Conservation (phyloP, 257 asterid genomes). For the Solanum pennellii region DNA sequence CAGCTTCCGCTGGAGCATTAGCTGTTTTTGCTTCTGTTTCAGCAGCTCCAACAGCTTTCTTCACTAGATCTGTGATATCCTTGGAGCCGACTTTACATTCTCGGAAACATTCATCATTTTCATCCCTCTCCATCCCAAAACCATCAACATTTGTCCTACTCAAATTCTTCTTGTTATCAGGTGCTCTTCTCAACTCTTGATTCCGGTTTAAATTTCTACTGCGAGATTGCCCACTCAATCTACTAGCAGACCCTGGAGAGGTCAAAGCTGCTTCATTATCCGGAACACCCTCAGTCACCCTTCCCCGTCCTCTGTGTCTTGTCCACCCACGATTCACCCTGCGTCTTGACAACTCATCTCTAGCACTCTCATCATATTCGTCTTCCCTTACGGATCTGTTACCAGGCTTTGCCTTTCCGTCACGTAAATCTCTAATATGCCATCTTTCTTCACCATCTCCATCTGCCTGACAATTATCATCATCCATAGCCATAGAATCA, state of each 20-base stretch:
- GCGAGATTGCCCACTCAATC: slow-evolving; percentile 54
- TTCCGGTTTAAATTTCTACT: slow-evolving; percentile 38
- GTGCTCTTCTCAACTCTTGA: slow-evolving; percentile 34
- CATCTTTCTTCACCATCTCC: slow-evolving; percentile 52
- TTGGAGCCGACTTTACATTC: slow-evolving; percentile 73
- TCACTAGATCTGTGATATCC: slow-evolving; percentile 68
- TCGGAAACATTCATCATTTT: slow-evolving; percentile 79
- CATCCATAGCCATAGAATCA: slow-evolving; percentile 35
- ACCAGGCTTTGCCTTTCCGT: slow-evolving; percentile 41
- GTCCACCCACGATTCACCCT: slow-evolving; percentile 46
- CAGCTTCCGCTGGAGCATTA: slow-evolving; percentile 80
- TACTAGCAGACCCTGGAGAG: slow-evolving; percentile 64
- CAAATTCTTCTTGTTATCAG: slow-evolving; percentile 44
- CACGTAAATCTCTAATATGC: slow-evolving; percentile 41
- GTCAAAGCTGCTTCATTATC: slow-evolving; percentile 62
- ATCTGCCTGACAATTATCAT: slow-evolving; percentile 38
- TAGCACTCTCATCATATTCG: slow-evolving; percentile 51
- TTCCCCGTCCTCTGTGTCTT: slow-evolving; percentile 55
- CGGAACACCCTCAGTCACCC: slow-evolving; percentile 46
- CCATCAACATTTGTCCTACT: slow-evolving; percentile 25
- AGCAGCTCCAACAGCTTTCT: slow-evolving; percentile 89
- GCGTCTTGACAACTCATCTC: slow-evolving; percentile 67
- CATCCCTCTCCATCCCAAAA: slow-evolving; percentile 56
- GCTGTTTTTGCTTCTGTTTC: slow-evolving; percentile 95
- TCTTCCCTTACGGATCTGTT: slow-evolving; percentile 68